Evolutionary conservation across 2,329 filamentous ascomycete species (phyloP).

Genomic region (Lachnellula occidentalis): DNA sequence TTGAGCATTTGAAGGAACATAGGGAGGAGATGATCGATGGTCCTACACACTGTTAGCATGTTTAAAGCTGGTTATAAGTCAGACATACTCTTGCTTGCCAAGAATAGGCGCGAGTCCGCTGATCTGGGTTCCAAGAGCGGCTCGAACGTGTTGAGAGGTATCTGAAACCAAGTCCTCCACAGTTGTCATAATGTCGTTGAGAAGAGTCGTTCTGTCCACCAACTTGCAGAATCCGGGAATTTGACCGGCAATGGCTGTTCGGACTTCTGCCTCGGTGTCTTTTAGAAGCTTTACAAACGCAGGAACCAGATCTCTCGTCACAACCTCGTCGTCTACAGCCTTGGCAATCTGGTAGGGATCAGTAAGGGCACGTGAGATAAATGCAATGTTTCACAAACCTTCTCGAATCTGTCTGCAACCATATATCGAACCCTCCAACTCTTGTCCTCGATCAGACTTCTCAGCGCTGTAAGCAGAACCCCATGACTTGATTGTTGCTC

Average conservation of each 20-base stretch:
- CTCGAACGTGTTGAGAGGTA: conserved; percentile 92
- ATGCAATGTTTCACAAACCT: conserved; percentile 50
- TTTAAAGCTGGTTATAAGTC: conserved; percentile 12
- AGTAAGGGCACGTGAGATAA: conserved; percentile 5
- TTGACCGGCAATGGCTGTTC: conserved; percentile 93
- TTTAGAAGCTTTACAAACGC: conserved; percentile 97
- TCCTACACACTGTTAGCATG: conserved; percentile 47
- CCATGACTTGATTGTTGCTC: conserved; percentile 97
- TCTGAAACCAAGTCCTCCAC: conserved; percentile 96
- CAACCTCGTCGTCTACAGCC: conserved; percentile 94
- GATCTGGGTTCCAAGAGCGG: conserved; percentile 92
- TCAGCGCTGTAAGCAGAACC: conserved; percentile 81
- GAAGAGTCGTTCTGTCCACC: conserved; percentile 78
- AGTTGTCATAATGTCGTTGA: conserved; percentile 94
- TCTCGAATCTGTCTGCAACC: conserved; percentile 97
- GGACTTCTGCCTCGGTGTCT: conserved; percentile 95
- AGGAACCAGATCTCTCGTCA: conserved; percentile 87
- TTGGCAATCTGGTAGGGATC: conserved; percentile 71
- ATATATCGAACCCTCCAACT: conserved; percentile 99
- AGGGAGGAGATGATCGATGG: conserved; percentile 89
- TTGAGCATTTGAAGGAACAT: conserved; percentile 99
- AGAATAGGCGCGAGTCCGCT: conserved; percentile 94
- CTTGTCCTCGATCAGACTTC: conserved; percentile 96
- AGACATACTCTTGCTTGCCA: conserved; percentile 87
- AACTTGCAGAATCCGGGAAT: conserved; percentile 93